Base-by-base conservation (phyloP, 805 yeast species). In the Wickerhamomyces pijperi region DNA sequence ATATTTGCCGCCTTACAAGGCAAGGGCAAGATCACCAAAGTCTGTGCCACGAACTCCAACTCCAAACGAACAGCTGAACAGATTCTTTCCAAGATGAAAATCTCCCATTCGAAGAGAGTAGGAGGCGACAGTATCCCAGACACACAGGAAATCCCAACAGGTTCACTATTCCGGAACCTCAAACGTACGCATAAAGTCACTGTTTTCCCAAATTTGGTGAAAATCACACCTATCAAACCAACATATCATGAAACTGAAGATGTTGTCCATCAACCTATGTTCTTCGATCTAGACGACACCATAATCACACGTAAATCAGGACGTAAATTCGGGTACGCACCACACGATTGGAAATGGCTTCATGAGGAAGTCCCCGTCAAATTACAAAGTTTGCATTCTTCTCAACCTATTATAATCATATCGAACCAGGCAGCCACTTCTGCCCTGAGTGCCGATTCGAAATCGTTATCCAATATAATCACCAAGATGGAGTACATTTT, bases 201-300 rank as follows among this genome's bases (percentile, higher is more conserved):
- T 2, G 62, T 68, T 1, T 47, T 41, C 16, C 68, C 74, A 1
- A 67, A 70, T 43, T 44, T 72, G 36, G 63, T 73, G n/a, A 60
- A 64, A 19, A 56, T 63, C 31, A 45, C 54, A 0, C 78, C 78
- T 7, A 43, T 28, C 23, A 39, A 6, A 12, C 43, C 42, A 25
- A 31, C 25, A 7, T n/a, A n/a, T n/a, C n/a, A n/a, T n/a, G n/a
- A n/a, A n/a, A n/a, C n/a, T n/a, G n/a, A n/a, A n/a, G n/a, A n/a
- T n/a, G n/a, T n/a, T n/a, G n/a, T n/a, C 18, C 19, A 13, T 19
- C 32, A 5, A 7, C 33, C 33, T 7, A 15, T 31, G 15, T 31
- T 31, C 19, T 90, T 88, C 58, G 97, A 90, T 56, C 63, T 90
- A 37, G 98, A 90, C 61, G 80, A 75, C 8, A 90, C 97, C 0